Evolutionary conservation across 345 rosid species (phyloP).

Genomic region (Acer negundo): DNA sequence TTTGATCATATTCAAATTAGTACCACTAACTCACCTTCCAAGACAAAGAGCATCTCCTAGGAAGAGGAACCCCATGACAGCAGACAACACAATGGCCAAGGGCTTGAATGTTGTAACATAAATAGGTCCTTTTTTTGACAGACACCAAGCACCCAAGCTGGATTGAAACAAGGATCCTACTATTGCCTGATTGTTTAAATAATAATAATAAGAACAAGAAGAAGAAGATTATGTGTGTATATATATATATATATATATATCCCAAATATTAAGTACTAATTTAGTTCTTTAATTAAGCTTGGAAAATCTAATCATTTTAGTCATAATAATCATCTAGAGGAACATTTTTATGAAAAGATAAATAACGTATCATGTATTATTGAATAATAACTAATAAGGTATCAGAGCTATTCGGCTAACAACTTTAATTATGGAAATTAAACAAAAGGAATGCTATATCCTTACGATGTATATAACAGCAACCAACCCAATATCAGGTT

Average conservation of each 20-base stretch:
- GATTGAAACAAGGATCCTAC: slow-evolving; percentile 15
- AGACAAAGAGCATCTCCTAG: slow-evolving; percentile 31
- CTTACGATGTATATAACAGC: slow-evolving; percentile 33
- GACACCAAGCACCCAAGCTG: slow-evolving; percentile 28
- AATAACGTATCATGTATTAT: too few relatives aligned
- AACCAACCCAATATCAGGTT: slow-evolving; percentile 28
- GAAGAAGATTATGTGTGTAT: background rate
- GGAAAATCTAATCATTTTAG: too few relatives aligned
- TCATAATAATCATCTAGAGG: too few relatives aligned
- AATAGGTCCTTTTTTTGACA: slow-evolving; percentile 29
- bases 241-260: too few relatives aligned
- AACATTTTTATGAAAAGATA: too few relatives aligned
- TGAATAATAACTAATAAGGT: background rate
- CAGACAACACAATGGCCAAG: slow-evolving; percentile 25
- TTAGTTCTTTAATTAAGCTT: too few relatives aligned
- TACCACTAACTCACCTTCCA: slow-evolving; percentile 23
- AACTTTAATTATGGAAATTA: background rate
- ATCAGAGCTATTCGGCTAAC: too few relatives aligned
- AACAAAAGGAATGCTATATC: background rate
- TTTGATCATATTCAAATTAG: too few relatives aligned
- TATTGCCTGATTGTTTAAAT: slow-evolving; percentile 19
- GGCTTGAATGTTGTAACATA: slow-evolving; percentile 42
- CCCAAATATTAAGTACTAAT: background rate
- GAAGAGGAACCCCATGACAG: slow-evolving; percentile 19
- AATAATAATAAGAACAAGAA: too few relatives aligned